Percentiles rank a stretch among this genome's conserved stretches.
phyloP scores from a whole-genome alignment of 176 grass and related monocot species.

The Rhynchospora pubera region DNA sequence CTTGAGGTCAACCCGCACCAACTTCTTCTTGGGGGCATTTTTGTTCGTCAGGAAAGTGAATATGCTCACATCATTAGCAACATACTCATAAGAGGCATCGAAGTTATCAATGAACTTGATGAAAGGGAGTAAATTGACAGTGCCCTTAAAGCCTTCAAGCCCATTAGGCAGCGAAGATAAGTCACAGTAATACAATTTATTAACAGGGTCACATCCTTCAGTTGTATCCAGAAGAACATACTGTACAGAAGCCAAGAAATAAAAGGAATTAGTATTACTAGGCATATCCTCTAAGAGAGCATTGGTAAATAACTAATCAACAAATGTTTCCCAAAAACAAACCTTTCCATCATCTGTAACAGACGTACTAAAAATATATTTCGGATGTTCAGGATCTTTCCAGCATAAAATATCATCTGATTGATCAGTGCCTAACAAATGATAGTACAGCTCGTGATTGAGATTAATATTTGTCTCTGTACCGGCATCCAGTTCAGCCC shows the following conservation, averaged over 20 bases:
- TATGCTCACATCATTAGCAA: slow-evolving; percentile 65
- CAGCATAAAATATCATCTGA: slow-evolving; percentile 90
- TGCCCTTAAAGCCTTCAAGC: slow-evolving; percentile 53
- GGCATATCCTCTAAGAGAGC: neutral
- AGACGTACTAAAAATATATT: slow-evolving; percentile 39
- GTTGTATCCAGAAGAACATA: slow-evolving; percentile 56
- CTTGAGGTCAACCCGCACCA: slow-evolving; percentile 64
- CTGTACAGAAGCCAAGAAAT: slow-evolving; percentile 33
- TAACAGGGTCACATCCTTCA: slow-evolving; percentile 79
- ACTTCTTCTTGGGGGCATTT: slow-evolving; percentile 69
- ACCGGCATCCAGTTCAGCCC: slow-evolving; percentile 58
- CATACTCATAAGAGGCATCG: slow-evolving; percentile 54
- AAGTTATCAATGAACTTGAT: slow-evolving; percentile 85
- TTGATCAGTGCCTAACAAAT: slow-evolving; percentile 79
- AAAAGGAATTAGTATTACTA: neutral
- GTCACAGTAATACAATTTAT: slow-evolving; percentile 84
- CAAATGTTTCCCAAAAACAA: neutral
- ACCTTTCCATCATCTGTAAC: slow-evolving; percentile 94
- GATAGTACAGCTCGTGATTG: slow-evolving; percentile 88
- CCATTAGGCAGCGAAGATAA: slow-evolving; percentile 60
- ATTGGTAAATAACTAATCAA: neutral
- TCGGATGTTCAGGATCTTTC: slow-evolving; percentile 88
- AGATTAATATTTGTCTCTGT: slow-evolving; percentile 92
- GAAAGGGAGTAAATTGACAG: slow-evolving; percentile 62
- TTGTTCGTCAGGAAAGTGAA: slow-evolving; percentile 93